Base-by-base conservation (phyloP, 768 basidiomycete genomes). In the Leccinum disarticulatum region DNA sequence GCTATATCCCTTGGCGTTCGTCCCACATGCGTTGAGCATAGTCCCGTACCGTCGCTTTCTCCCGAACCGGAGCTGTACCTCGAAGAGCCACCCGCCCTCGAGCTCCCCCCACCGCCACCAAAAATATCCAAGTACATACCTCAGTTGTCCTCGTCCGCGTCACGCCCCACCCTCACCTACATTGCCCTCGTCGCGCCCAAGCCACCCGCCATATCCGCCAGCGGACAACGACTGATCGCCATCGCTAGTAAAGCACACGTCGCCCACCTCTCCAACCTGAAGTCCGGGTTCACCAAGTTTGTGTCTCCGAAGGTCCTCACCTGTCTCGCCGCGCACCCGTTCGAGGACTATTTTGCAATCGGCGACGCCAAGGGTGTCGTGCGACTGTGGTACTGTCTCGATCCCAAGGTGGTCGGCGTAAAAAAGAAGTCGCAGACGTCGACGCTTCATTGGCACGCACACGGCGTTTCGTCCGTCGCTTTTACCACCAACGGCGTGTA, bases 371-470 rank as follows among this genome's bases (percentile, higher is more conserved):
- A 86, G 62, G 97, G 97, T 56, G 80, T 83, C 63, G 88, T 99
- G 51, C 83, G 92, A 35, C 72, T 98, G 8, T 98, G 96, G 95
- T 95, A 97, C 72, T 96, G 93, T 73, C 80, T 96, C 17, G 84
- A 87, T 61, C 83, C 88, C 33, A 81, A 81, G 66, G 79, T 80
- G 46, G 78, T 79, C 36, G 86, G 85, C 15, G 82, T 89, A 35
- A 90, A 90, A 73, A 91, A 88, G 73, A 86, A 84, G 58, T 84
- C 93, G 1, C 90, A 92, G 67, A 95, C 93, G 1, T 87, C 91
- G 3, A 83, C 86, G 5, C 75, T 98, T 54, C 96, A 98, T 74
- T 99, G 97, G 97, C 97, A 99, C 70, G 90, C 96, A 3, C 96
- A 98, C 71, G 84, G 93, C 4, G 91, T 98, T 17, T 87, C 90